Evolutionary conservation across 1,284 basidiomycete species (phyloP).

Genomic region (Stygiomarasmius scandens): DNA sequence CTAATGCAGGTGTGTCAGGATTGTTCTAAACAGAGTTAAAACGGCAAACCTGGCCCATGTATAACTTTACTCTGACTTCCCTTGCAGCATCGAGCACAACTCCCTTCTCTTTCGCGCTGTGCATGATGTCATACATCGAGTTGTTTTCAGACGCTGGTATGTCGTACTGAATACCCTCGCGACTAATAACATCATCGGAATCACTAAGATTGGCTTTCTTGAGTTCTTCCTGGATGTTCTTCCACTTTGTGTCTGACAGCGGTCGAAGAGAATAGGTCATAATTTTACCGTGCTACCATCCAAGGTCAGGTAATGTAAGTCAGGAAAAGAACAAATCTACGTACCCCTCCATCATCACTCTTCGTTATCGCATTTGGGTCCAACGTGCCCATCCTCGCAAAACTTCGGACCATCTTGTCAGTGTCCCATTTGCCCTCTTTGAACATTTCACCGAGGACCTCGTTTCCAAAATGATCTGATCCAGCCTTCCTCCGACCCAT

Average conservation of each 20-base stretch:
- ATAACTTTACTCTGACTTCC: constrained; percentile 79
- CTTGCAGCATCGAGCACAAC: constrained; percentile 69
- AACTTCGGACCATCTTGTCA: constrained; percentile 76
- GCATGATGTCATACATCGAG: constrained; percentile 44
- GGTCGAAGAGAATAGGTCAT: constrained; percentile 47
- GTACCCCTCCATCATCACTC: constrained; percentile 34
- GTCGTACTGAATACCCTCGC: not conserved
- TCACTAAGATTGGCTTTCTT: constrained; percentile 22
- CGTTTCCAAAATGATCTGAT: constrained; percentile 38
- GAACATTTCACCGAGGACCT: constrained; percentile 48
- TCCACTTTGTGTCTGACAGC: constrained; percentile 47
- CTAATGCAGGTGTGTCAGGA: constrained; percentile 32
- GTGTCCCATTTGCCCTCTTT: constrained; percentile 64
- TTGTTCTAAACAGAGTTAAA: not conserved
- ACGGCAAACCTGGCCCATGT: constrained; percentile 65
- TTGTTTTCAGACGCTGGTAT: constrained; percentile 42
- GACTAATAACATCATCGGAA: constrained; percentile 12
- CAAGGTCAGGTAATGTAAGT: not conserved
- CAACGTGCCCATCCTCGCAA: constrained; percentile 59
- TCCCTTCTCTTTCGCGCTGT: constrained; percentile 38
- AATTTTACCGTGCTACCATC: constrained; percentile 41
- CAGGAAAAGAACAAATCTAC: not conserved
- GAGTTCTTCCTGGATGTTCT: constrained; percentile 40
- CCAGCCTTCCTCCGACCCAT: constrained; percentile 41
- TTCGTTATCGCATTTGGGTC: constrained; percentile 32